Conservation (phyloP, 169 alveolate genomes). For the Eimeria mitis region DNA sequence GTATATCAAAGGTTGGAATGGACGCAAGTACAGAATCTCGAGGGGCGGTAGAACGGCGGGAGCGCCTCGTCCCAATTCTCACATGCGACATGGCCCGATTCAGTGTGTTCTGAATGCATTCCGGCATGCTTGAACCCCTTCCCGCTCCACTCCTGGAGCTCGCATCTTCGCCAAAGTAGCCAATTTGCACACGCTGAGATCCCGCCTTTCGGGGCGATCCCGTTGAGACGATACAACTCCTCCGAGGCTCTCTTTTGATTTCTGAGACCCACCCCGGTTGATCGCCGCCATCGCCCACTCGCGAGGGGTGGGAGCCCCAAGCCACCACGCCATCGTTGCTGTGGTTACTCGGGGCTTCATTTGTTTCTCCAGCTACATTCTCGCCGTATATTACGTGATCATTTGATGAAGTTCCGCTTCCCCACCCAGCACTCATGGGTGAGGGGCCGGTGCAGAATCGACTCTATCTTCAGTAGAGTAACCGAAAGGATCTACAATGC, state of each 20-base stretch:
- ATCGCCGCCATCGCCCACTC: slow-evolving; percentile 54
- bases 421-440: slow-evolving; percentile 59
- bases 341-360: slow-evolving; percentile 20
- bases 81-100: slow-evolving; percentile 34
- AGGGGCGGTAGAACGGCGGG: slow-evolving; percentile 38
- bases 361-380: slow-evolving; percentile 8
- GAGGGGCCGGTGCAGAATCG: neutral
- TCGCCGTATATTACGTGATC: slow-evolving; percentile 3
- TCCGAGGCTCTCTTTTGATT: slow-evolving; percentile 54
- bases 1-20: slow-evolving; percentile 44
- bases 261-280: slow-evolving; percentile 53
- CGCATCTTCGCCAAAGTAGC: neutral
- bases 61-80: slow-evolving; percentile 22
- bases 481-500: neutral
- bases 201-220: slow-evolving; percentile 13
- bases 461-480: slow-evolving; percentile 9
- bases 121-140: neutral
- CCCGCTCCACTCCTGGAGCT: neutral
- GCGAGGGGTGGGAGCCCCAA: slow-evolving; percentile 72
- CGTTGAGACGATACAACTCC: slow-evolving; percentile 51
- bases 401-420: neutral
- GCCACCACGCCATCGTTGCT: slow-evolving; percentile 6
- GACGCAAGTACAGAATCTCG: slow-evolving; percentile 50
- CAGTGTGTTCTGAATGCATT: neutral
- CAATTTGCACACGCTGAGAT: slow-evolving; percentile 38